These are phyloP conservation scores for Dictyostelium discoideum DNA, from an alignment of 78 protist species.

Conservation along the genomic window DNA sequence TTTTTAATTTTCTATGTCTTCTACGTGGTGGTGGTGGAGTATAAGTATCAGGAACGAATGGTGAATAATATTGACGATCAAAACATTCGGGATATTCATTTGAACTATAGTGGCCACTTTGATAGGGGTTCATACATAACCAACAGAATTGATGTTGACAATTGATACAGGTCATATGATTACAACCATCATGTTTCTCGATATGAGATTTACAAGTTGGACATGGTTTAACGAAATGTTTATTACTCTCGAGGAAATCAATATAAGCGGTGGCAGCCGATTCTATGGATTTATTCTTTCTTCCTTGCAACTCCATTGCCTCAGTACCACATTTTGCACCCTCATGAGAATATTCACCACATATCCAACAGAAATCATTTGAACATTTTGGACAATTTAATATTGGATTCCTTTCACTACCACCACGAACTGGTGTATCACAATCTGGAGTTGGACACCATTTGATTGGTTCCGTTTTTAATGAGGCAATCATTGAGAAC, in stretches of 20 bases:
- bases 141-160: constrained; percentile 69
- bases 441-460: constrained; percentile 81
- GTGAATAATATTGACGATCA: constrained; percentile 61
- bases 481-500: constrained; percentile 55
- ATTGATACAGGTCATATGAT: constrained; percentile 63
- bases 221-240: constrained; percentile 27
- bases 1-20: not conserved
- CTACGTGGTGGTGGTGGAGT: not conserved
- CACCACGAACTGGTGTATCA: constrained; percentile 63
- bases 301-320: not conserved
- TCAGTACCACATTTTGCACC: constrained; percentile 59
- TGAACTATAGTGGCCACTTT: constrained; percentile 38
- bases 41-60: not conserved
- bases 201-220: constrained; percentile 44
- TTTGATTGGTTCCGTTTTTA: constrained; percentile 65
- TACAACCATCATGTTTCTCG: constrained; percentile 81
- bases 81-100: constrained; percentile 48
- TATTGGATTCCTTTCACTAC: not conserved
- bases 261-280: not conserved
- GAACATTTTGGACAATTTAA: constrained; percentile 57
- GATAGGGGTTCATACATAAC: constrained; percentile 42
- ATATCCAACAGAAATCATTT: constrained; percentile 43
- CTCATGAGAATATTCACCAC: constrained; percentile 54
- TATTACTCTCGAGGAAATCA: not conserved
- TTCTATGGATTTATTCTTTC: constrained; percentile 28